These are phyloP conservation scores for Senecio squalidus DNA, from an alignment of 140 eudicot genomes.

Conservation along the genomic window DNA sequence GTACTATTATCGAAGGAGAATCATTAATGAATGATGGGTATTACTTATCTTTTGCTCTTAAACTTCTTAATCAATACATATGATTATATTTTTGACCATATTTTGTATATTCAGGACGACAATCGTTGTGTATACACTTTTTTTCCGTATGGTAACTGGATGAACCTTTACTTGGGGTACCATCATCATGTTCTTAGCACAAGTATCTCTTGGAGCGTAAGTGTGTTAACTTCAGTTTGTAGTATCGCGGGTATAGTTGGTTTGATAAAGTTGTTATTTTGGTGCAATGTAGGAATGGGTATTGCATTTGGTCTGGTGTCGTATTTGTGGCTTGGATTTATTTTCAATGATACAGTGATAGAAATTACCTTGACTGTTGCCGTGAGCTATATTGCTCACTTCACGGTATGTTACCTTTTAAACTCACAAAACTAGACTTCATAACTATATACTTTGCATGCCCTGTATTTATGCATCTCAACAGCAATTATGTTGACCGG, in stretches of 20 bases:
- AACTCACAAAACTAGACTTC: conserved; percentile 11
- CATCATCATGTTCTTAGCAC: conserved; percentile 48
- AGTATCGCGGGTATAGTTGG: background rate
- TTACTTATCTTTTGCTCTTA: no score
- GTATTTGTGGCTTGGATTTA: conserved; percentile 90
- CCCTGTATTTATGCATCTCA: no score
- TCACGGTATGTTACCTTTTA: conserved; percentile 49
- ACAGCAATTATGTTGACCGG: background rate
- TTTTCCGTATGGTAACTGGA: conserved; percentile 78
- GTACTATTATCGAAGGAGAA: conserved; percentile 96
- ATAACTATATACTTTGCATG: background rate
- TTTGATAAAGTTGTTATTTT: conserved; percentile 21
- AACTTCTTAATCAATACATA: no score
- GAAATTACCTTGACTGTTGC: conserved; percentile 91
- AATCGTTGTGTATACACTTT: conserved; percentile 85
- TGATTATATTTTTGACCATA: no score
- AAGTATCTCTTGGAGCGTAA: conserved; percentile 97
- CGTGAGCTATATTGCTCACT: conserved; percentile 90
- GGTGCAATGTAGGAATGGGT: conserved; percentile 81
- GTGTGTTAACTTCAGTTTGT: conserved; percentile 28
- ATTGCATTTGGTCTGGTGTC: conserved; percentile 87
- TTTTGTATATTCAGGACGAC: conserved; percentile 67
- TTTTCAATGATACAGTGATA: conserved; percentile 86
- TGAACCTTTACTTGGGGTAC: conserved; percentile 61
- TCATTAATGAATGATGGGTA: conserved; percentile 99